Evolutionary conservation across 306 rosid species (phyloP).

Genomic region (Cucurbita ficifolia): DNA sequence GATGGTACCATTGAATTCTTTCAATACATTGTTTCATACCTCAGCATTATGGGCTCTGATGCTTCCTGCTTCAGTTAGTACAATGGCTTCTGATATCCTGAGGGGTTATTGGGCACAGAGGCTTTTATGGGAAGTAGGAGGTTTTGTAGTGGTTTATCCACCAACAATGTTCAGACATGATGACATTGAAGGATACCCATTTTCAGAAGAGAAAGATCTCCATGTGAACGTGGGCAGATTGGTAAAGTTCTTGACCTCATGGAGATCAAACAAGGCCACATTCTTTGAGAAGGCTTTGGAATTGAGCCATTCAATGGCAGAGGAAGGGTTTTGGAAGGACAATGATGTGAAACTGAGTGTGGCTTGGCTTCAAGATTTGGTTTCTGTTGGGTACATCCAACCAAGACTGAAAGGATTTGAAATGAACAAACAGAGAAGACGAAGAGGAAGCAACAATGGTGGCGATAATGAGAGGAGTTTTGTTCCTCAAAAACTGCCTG

Average conservation of each 20-base stretch:
- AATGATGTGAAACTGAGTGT: slow-evolving; percentile 77
- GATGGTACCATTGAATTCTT: slow-evolving; percentile 74
- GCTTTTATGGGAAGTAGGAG: slow-evolving; percentile 86
- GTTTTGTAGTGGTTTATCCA: slow-evolving; percentile 66
- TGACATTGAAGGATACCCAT: slow-evolving; percentile 57
- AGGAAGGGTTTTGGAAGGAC: slow-evolving; percentile 83
- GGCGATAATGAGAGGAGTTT: slow-evolving; percentile 40
- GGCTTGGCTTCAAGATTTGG: slow-evolving; percentile 92
- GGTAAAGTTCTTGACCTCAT: slow-evolving; percentile 38
- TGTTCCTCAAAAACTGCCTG: slow-evolving; percentile 68
- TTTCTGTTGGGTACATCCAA: slow-evolving; percentile 83
- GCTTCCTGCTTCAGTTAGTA: slow-evolving; percentile 88
- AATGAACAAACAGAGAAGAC: slow-evolving; percentile 57
- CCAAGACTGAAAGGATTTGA: slow-evolving; percentile 79
- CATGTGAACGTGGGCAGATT: slow-evolving; percentile 77
- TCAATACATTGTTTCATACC: slow-evolving; percentile 64
- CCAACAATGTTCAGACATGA: slow-evolving; percentile 71
- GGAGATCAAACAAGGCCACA: slow-evolving; percentile 52
- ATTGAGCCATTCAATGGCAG: slow-evolving; percentile 65
- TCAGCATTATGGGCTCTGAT: slow-evolving; percentile 85
- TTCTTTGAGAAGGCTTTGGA: slow-evolving; percentile 68
- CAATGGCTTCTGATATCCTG: slow-evolving; percentile 83
- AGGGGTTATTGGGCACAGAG: slow-evolving; percentile 91
- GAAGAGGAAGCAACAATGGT: slow-evolving; percentile 28
- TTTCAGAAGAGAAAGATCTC: slow-evolving; percentile 83